Base-by-base conservation (phyloP, 2,329 filamentous ascomycete species). In the Phialemonium atrogriseum region DNA sequence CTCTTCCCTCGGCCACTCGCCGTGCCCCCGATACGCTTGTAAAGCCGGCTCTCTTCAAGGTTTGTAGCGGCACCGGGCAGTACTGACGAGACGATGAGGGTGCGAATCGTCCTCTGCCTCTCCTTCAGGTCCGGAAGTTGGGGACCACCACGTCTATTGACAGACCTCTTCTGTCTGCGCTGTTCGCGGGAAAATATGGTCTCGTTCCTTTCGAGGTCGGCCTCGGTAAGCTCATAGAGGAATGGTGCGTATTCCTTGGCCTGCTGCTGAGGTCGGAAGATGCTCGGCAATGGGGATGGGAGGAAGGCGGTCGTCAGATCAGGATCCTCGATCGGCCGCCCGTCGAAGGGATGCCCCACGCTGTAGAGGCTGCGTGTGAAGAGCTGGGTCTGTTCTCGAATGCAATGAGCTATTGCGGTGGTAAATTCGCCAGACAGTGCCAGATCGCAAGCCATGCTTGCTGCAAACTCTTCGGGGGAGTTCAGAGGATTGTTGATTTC, bases 121-220 rank as follows among this genome's bases (percentile, higher is more conserved):
- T 98, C 91, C 54, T 93, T 94, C 36, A 98, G 76, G 59, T 98
- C 91, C n/a, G 91, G 91, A 24, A 98, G 65, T 37, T 85, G 83
- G 5, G 91, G 91, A 0, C 91, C 91, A 41, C 91, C 91, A 47
- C 91, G 77, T 40, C 91, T 74, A 54, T 95, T 96, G 46, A 94
- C 84, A 6, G 91, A 94, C 28, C 91, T 77, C 63, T 98, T 98
- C 60, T 96, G 88, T 31, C 88, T 77, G 46, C 91, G 73, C 56
- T 96, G 88, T 54, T 98, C 91, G 43, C 91, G 77, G 36, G 91
- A 88, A 47, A 96, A 89, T 23, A 88, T 91, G 18, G 88, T 76
- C 55, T 98, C 91, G 33, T 88, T 89, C 39, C 83, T 76, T 56
- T 96, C 88, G 25, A 96, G 64, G 43, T 95, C 88, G 17, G 80